Conservation (phyloP, 169 alveolate species). For the Plasmodium ovale region DNA sequence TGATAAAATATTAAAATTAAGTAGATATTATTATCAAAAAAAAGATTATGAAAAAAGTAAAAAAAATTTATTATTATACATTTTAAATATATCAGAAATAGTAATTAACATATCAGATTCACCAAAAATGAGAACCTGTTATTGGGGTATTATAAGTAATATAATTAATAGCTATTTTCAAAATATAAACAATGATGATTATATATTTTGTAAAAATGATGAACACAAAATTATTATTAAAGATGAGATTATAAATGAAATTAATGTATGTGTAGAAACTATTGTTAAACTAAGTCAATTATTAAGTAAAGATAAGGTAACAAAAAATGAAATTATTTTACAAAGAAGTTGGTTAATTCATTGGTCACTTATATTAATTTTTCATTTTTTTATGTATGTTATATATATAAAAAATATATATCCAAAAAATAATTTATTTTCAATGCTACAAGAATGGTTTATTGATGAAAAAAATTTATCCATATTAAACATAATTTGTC, state of each 20-base stretch:
- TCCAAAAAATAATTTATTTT: constrained; percentile 82
- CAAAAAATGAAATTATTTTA: constrained; percentile 81
- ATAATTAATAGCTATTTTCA: constrained; percentile 78
- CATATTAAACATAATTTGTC: constrained; percentile 81
- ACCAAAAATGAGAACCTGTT: constrained; percentile 81
- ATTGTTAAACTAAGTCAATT: constrained; percentile 79
- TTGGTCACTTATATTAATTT: constrained; percentile 84
- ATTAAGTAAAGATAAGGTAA: constrained; percentile 75
- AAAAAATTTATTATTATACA: constrained; percentile 80
- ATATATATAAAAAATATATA: constrained; percentile 81
- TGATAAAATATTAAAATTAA: constrained; percentile 78
- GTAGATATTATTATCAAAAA: constrained; percentile 82
- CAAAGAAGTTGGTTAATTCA: constrained; percentile 87
- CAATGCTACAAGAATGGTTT: constrained; percentile 86
- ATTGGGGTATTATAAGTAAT: constrained; percentile 86
- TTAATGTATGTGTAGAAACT: constrained; percentile 79
- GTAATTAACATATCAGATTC: constrained; percentile 81
- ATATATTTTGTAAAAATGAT: constrained; percentile 74
- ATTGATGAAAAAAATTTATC: constrained; percentile 86
- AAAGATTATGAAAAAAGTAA: constrained; percentile 84
- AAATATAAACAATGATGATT: constrained; percentile 70
- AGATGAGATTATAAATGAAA: constrained; percentile 80
- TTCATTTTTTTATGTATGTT: constrained; percentile 83
- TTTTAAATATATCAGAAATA: constrained; percentile 83
- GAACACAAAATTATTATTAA: constrained; percentile 77